phyloP scores from a whole-genome alignment of 495 filamentous ascomycete species.

The Podospora australis region DNA sequence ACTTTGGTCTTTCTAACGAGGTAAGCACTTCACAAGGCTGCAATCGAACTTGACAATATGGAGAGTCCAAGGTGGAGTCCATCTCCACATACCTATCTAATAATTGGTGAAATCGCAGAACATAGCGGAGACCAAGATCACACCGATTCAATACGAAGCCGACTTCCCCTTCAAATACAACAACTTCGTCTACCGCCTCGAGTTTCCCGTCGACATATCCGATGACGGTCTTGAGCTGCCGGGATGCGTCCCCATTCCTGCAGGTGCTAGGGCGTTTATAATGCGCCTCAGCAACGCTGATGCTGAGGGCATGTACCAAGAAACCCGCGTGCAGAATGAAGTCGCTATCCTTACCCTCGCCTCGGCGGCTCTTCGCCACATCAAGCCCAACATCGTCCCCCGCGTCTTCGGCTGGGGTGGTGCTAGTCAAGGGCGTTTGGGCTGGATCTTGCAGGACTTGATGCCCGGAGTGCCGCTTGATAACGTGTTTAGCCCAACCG shows the following conservation, averaged over 20 bases:
- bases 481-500: not conserved
- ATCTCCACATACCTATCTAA: too few relatives aligned
- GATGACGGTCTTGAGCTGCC: constrained; percentile 1
- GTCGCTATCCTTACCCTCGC: constrained; percentile 25
- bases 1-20: constrained; percentile 12
- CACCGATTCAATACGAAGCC: constrained; percentile 24
- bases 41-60: not conserved
- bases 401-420: constrained; percentile 22
- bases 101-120: not conserved
- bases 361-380: constrained; percentile 21
- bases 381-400: constrained; percentile 23
- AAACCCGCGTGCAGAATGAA: constrained; percentile 26
- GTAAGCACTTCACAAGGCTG: not conserved
- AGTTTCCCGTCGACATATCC: not conserved
- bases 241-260: constrained; percentile 17
- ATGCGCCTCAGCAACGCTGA: constrained; percentile 24
- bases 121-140: constrained; percentile 14
- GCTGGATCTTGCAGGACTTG: constrained; percentile 27
- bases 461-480: constrained; percentile 8
- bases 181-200: constrained; percentile 6
- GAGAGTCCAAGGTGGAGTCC: too few relatives aligned
- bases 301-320: constrained; percentile 22
- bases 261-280: constrained; percentile 22
- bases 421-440: constrained; percentile 5
- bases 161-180: constrained; percentile 22